Conservation (phyloP, 768 basidiomycete genomes). For the Pilatotrama ljubarskyi region DNA sequence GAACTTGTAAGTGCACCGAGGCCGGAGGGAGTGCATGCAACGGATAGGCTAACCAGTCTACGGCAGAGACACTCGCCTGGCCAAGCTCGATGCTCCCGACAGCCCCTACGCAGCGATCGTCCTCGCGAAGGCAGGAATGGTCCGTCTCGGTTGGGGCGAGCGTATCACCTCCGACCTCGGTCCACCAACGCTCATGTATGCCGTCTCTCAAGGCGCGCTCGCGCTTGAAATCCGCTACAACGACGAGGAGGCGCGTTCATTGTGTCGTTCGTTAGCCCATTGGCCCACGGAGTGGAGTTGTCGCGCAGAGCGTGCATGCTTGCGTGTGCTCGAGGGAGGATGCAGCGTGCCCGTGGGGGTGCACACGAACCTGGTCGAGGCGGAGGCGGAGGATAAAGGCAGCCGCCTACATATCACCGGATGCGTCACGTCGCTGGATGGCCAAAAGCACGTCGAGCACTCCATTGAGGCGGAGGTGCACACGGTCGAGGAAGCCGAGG, state of each 20-base stretch:
- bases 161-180: constrained; percentile 75
- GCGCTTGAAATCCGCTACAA: constrained; percentile 79
- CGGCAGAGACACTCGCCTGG: constrained; percentile 80
- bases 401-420: constrained; percentile 66
- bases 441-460: constrained; percentile 68
- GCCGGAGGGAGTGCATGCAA: background rate
- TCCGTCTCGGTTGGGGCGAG: constrained; percentile 71
- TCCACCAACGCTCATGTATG: constrained; percentile 80
- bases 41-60: constrained; percentile 11
- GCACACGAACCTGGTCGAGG: constrained; percentile 46
- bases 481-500: constrained; percentile 61
- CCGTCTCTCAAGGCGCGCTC: constrained; percentile 94
- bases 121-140: constrained; percentile 90
- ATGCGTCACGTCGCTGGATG: constrained; percentile 83
- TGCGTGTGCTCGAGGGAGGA: constrained; percentile 92
- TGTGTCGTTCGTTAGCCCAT: constrained; percentile 73
- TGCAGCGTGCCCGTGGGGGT: constrained; percentile 97
- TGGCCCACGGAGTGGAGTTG: constrained; percentile 76
- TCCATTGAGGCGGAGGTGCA: constrained; percentile 54
- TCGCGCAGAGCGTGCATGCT: constrained; percentile 82
- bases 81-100: constrained; percentile 83
- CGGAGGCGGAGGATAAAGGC: constrained; percentile 32
- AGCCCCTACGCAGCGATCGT: constrained; percentile 85
- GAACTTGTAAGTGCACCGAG: constrained; percentile 64
- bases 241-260: constrained; percentile 57